These are phyloP conservation scores for Xylariaceae sp. DNA, from an alignment of 2,329 filamentous ascomycete genomes.

Conservation along the genomic window DNA sequence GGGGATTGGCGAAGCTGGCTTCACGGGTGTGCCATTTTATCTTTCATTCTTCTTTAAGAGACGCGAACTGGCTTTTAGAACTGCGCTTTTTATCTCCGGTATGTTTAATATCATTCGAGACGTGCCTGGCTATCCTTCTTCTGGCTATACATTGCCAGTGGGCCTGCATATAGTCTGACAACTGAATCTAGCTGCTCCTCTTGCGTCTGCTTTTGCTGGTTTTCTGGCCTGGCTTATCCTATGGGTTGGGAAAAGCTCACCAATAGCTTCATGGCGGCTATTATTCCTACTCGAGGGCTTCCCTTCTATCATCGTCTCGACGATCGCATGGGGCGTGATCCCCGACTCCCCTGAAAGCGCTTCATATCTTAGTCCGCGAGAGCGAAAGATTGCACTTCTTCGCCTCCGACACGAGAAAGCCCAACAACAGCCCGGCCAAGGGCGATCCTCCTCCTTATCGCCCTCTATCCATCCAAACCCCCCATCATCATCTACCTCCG, in stretches of 20 bases:
- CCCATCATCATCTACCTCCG: constrained; percentile 23
- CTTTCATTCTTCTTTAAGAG: constrained; percentile 69
- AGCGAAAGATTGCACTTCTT: constrained; percentile 73
- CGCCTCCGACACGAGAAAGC: constrained; percentile 64
- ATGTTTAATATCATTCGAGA: no score
- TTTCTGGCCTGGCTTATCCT: constrained; percentile 81
- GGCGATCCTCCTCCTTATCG: neutral
- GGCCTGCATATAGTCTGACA: constrained; percentile 47
- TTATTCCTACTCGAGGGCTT: constrained; percentile 87
- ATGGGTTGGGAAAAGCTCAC: constrained; percentile 66
- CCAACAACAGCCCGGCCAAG: constrained; percentile 6
- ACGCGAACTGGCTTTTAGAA: constrained; percentile 81
- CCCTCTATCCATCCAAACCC: neutral
- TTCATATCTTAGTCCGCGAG: constrained; percentile 65
- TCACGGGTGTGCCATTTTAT: constrained; percentile 69
- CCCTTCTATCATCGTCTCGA: constrained; percentile 77
- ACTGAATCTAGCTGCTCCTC: constrained; percentile 67
- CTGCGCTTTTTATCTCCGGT: constrained; percentile 84
- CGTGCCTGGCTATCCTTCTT: no score
- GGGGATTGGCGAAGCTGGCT: constrained; percentile 70
- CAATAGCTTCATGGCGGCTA: constrained; percentile 84
- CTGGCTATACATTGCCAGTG: no score
- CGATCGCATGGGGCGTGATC: constrained; percentile 75
- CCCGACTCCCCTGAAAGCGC: constrained; percentile 78
- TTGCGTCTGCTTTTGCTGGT: constrained; percentile 84